Conservation (phyloP, 768 basidiomycete species). For the Crepidotus variabilis region DNA sequence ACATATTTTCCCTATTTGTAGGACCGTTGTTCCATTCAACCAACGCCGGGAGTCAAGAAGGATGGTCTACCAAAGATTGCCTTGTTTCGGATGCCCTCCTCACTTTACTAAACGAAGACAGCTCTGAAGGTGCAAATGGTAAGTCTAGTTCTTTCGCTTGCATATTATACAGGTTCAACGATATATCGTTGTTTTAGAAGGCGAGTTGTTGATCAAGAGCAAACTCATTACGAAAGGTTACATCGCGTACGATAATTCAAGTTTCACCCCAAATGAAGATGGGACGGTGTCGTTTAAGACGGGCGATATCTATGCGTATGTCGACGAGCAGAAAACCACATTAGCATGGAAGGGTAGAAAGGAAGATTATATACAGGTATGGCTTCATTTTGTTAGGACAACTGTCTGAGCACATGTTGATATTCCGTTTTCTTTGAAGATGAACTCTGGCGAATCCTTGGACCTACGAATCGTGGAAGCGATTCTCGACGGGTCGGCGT, state of each 20-base stretch:
- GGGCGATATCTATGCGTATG: constrained; percentile 26
- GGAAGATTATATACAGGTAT: constrained; percentile 29
- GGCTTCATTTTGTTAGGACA: neutral
- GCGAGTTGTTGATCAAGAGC: constrained; percentile 28
- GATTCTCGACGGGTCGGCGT: constrained; percentile 20
- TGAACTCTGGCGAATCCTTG: constrained; percentile 29
- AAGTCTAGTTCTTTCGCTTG: constrained; percentile 1
- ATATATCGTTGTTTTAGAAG: constrained; percentile 20
- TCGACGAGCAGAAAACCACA: constrained; percentile 10
- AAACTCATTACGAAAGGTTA: constrained; percentile 25
- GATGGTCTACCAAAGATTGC: constrained; percentile 20
- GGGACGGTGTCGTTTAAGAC: constrained; percentile 27
- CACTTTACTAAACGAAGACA: constrained; percentile 21
- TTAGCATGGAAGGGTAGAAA: constrained; percentile 30
- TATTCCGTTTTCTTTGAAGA: constrained; percentile 11
- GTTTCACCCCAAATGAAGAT: constrained; percentile 23
- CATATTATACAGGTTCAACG: constrained; percentile 1
- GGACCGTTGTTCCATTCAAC: constrained; percentile 27
- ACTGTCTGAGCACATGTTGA: neutral
- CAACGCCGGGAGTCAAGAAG: constrained; percentile 13
- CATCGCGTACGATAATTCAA: constrained; percentile 20
- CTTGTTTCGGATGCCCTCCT: constrained; percentile 21
- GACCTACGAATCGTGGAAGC: constrained; percentile 30
- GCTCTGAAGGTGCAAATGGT: constrained; percentile 17
- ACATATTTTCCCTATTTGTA: constrained; percentile 3